Percentiles rank a stretch among this genome's conserved stretches.
phyloP scores from a whole-genome alignment of 2,329 filamentous ascomycete genomes.

The Fusarium algeriense region DNA sequence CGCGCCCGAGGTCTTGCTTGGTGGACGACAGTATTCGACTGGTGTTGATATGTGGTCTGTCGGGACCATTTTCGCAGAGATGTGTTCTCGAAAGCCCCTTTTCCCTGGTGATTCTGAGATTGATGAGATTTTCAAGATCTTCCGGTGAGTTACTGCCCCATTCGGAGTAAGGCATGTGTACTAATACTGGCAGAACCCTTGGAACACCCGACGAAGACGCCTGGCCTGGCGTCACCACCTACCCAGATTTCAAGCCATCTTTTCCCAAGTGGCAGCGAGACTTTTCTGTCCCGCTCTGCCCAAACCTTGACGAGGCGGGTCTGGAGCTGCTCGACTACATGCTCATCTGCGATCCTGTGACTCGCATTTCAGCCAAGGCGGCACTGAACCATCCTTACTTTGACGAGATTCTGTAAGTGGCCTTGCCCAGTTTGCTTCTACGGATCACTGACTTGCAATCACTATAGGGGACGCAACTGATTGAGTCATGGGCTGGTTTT shows the following conservation, averaged over 20 bases:
- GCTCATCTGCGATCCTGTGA: slow-evolving; percentile 88
- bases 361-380: slow-evolving; percentile 89
- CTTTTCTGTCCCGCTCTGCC: slow-evolving; percentile 73
- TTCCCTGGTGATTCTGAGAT: slow-evolving; percentile 88
- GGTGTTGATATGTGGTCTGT: slow-evolving; percentile 97
- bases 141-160: slow-evolving; percentile 70
- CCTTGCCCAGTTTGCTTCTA: fast-evolving
- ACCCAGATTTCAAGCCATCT: slow-evolving; percentile 91
- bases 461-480: slow-evolving; percentile 7
- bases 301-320: slow-evolving; percentile 79
- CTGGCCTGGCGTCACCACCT: slow-evolving; percentile 92
- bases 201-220: slow-evolving; percentile 85
- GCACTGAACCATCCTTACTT: slow-evolving; percentile 89
- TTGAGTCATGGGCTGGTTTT: neutral
- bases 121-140: slow-evolving; percentile 65
- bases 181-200: slow-evolving; percentile 66
- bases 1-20: slow-evolving; percentile 88
- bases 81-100: slow-evolving; percentile 92
- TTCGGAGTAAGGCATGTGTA: neutral
- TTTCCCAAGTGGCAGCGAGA: slow-evolving; percentile 93
- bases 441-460: fast-evolving
- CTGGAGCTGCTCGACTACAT: slow-evolving; percentile 76
- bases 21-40: slow-evolving; percentile 91
- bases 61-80: slow-evolving; percentile 94
- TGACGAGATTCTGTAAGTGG: slow-evolving; percentile 49